A percentile compares a stretch with the other conserved stretches of the same genome.
These are phyloP conservation scores for Hypomyces perniciosus DNA, from an alignment of 2,329 filamentous ascomycete species.

Conservation along the genomic window DNA sequence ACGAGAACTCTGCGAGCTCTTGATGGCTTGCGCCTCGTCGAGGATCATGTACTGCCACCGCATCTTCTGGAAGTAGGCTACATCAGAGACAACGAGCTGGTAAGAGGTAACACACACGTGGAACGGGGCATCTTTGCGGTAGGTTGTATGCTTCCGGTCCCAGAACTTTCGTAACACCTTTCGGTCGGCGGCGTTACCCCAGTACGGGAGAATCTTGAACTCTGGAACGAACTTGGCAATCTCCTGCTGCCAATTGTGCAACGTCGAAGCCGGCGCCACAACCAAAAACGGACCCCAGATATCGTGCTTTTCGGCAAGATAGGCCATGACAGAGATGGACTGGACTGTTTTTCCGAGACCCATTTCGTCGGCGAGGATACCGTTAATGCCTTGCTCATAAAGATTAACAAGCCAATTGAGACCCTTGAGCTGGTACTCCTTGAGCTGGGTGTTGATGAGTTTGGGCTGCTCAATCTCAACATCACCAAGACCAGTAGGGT, in stretches of 20 bases:
- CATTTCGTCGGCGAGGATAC: constrained; percentile 98
- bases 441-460: constrained; percentile 86
- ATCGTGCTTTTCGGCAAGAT: constrained; percentile 93
- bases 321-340: constrained; percentile 98
- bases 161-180: constrained; percentile 98
- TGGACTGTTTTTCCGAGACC: constrained; percentile 98
- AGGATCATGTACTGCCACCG: constrained; percentile 99
- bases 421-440: constrained; percentile 98
- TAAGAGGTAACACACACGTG: constrained; percentile 97
- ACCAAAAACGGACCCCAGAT: constrained; percentile 98
- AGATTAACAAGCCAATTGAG: constrained; percentile 99
- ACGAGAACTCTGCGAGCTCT: constrained; percentile 90
- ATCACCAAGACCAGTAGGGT: constrained; percentile 88
- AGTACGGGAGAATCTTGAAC: constrained; percentile 94
- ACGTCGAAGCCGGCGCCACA: constrained; percentile 88
- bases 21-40: constrained; percentile 97
- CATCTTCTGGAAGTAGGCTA: constrained; percentile 98
- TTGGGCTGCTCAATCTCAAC: constrained; percentile 93
- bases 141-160: constrained; percentile 96
- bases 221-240: constrained; percentile 91
- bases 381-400: constrained; percentile 99
- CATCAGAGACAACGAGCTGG: constrained; percentile 91
- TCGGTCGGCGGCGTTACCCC: constrained; percentile 88
- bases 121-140: constrained; percentile 87
- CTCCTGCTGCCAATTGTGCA: constrained; percentile 99